A percentile compares a stretch with the other conserved stretches of the same genome.
phyloP scores from a whole-genome alignment of 441 rosid species.

The Syzygium malaccense region DNA sequence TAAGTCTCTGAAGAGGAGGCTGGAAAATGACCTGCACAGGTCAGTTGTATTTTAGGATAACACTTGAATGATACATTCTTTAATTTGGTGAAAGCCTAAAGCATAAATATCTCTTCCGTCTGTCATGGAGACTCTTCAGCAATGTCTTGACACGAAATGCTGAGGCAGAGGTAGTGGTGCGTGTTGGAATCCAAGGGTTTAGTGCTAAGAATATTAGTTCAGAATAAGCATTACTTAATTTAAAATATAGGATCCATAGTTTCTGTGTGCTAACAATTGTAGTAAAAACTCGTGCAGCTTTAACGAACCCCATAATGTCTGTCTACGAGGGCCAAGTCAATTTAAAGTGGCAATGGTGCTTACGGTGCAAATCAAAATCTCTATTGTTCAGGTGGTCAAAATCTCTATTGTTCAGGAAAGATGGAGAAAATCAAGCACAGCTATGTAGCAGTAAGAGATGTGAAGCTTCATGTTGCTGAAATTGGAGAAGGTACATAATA shows the following conservation, averaged over 20 bases:
- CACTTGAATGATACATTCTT: neutral
- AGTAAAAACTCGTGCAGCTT: neutral
- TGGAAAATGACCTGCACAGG: slow-evolving; percentile 91
- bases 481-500: slow-evolving; percentile 19
- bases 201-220: neutral
- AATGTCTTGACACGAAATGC: neutral
- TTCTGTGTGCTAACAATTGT: neutral
- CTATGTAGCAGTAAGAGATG: slow-evolving; percentile 7
- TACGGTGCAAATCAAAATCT: neutral
- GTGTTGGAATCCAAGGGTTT: neutral
- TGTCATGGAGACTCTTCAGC: neutral
- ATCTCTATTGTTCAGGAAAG: slow-evolving; percentile 2
- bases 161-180: neutral
- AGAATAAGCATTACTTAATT: neutral
- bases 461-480: slow-evolving; percentile 34
- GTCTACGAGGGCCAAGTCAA: neutral
- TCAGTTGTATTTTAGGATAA: neutral
- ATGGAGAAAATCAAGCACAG: neutral
- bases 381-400: slow-evolving; percentile 43
- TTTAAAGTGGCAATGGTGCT: neutral
- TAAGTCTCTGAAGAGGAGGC: slow-evolving; percentile 89
- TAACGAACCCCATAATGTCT: neutral
- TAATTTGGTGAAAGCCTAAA: neutral
- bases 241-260: neutral
- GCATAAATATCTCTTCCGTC: neutral